A percentile compares a stretch with the other conserved stretches of the same genome.
phyloP scores from a whole-genome alignment of 1,284 basidiomycete species.

The Apiotrichum laibachii region DNA sequence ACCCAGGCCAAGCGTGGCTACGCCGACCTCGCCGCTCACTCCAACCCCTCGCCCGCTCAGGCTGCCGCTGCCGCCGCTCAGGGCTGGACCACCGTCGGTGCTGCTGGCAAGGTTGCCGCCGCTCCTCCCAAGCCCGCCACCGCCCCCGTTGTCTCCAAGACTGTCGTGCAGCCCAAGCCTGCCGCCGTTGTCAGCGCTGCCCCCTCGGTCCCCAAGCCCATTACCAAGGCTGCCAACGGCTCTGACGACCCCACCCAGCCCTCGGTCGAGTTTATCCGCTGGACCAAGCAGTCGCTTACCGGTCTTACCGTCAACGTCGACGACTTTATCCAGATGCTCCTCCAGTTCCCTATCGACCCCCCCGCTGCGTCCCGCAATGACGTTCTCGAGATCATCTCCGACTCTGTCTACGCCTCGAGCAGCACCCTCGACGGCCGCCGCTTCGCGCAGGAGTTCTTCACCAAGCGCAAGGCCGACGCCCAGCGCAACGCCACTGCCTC shows the following conservation, averaged over 20 bases:
- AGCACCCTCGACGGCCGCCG: constrained; percentile 91
- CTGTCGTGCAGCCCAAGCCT: constrained; percentile 12
- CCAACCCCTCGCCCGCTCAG: constrained; percentile 54
- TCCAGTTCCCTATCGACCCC: constrained; percentile 85
- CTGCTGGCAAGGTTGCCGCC: constrained; percentile 63
- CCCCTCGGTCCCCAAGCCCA: constrained; percentile 12
- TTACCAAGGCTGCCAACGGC: constrained; percentile 21
- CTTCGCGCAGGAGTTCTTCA: constrained; percentile 87
- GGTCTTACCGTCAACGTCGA: constrained; percentile 64
- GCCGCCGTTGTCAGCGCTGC: constrained; percentile 4
- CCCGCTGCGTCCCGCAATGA: constrained; percentile 58
- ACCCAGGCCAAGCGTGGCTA: constrained; percentile 61
- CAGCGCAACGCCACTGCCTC: constrained; percentile 13
- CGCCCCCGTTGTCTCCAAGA: constrained; percentile 17
- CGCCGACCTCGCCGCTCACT: constrained; percentile 73
- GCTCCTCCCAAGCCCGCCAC: constrained; percentile 47
- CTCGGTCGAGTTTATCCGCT: constrained; percentile 83
- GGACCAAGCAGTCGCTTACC: constrained; percentile 83
- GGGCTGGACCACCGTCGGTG: constrained; percentile 82
- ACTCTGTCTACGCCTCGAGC: constrained; percentile 87
- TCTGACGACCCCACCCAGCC: constrained; percentile 60
- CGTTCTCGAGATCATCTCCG: constrained; percentile 83
- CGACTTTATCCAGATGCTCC: constrained; percentile 85
- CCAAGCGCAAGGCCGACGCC: constrained; percentile 76
- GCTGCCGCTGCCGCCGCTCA: constrained; percentile 59